A percentile compares a stretch with the other conserved stretches of the same genome.
Evolutionary conservation across 306 rosid species (phyloP).

Genomic region (Quercus berberidifolia): DNA sequence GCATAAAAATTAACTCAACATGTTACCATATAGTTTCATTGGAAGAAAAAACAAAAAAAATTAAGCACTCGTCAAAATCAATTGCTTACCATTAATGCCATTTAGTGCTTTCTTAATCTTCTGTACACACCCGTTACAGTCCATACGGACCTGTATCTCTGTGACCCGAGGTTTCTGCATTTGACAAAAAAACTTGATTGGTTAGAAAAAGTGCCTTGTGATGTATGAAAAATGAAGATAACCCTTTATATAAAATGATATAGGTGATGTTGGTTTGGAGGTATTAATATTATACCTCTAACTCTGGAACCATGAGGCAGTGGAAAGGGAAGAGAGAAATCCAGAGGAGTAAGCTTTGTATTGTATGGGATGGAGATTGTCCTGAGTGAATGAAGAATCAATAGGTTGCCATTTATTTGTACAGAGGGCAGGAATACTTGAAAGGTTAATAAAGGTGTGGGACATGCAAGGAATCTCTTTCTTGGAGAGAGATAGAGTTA

Average conservation of each 20-base stretch:
- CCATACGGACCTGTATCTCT: slow-evolving; percentile 81
- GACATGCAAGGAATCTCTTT: slow-evolving; percentile 57
- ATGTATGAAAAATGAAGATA: not conserved
- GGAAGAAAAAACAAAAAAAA: not conserved
- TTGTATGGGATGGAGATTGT: slow-evolving; percentile 19
- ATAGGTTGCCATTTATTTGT: slow-evolving; percentile 40
- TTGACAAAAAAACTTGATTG: slow-evolving; percentile 13
- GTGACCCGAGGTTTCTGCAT: slow-evolving; percentile 69
- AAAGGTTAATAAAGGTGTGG: slow-evolving; percentile 57
- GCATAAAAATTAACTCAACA: not conserved
- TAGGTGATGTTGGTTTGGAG: slow-evolving; percentile 7
- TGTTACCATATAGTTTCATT: not conserved
- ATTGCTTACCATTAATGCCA: slow-evolving; percentile 62
- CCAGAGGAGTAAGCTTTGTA: slow-evolving; percentile 7
- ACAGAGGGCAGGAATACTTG: slow-evolving; percentile 53
- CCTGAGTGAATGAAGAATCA: slow-evolving; percentile 51
- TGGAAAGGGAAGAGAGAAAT: slow-evolving; percentile 23
- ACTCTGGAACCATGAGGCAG: slow-evolving; percentile 56
- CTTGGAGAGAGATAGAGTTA: slow-evolving; percentile 5
- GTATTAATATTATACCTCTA: slow-evolving; percentile 43
- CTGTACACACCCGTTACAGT: slow-evolving; percentile 91
- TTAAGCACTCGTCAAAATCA: not conserved
- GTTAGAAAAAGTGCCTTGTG: not conserved
- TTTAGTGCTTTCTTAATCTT: slow-evolving; percentile 78
- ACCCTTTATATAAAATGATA: not conserved